These are phyloP conservation scores for Trichophaea hybrida DNA, from an alignment of 2,329 filamentous ascomycete species.

Conservation along the genomic window DNA sequence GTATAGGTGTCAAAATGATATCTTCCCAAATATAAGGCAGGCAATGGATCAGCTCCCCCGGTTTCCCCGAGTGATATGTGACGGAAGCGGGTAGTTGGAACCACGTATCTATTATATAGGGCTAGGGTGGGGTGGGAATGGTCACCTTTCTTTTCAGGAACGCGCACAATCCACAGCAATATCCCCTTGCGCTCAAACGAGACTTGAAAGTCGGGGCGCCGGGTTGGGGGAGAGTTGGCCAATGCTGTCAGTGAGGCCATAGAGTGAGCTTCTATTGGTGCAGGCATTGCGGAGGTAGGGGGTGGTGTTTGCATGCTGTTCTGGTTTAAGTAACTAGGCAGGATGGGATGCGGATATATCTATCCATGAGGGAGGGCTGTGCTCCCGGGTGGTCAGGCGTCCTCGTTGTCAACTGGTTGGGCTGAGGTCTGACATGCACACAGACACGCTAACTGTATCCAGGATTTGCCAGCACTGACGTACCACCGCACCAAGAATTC, in stretches of 20 bases:
- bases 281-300: not conserved
- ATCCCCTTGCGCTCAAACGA: not conserved
- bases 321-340: not conserved
- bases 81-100: not conserved
- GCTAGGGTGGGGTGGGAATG: too few relatives aligned
- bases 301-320: not conserved
- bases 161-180: conserved; percentile 4
- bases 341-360: too few relatives aligned
- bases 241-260: not conserved
- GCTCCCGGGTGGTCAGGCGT: too few relatives aligned
- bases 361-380: too few relatives aligned
- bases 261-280: not conserved
- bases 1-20: conserved; percentile 80
- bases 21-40: conserved; percentile 35
- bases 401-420: too few relatives aligned
- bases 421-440: too few relatives aligned
- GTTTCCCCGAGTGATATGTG: not conserved
- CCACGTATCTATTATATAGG: too few relatives aligned
- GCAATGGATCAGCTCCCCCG: not conserved
- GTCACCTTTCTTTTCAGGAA: not conserved
- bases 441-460: too few relatives aligned
- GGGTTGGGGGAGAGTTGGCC: not conserved
- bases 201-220: not conserved
- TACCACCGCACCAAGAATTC: too few relatives aligned
- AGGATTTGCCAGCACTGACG: too few relatives aligned